These are phyloP conservation scores for Volvox reticuliferus DNA, from an alignment of 139 green algal species.

Conservation along the genomic window DNA sequence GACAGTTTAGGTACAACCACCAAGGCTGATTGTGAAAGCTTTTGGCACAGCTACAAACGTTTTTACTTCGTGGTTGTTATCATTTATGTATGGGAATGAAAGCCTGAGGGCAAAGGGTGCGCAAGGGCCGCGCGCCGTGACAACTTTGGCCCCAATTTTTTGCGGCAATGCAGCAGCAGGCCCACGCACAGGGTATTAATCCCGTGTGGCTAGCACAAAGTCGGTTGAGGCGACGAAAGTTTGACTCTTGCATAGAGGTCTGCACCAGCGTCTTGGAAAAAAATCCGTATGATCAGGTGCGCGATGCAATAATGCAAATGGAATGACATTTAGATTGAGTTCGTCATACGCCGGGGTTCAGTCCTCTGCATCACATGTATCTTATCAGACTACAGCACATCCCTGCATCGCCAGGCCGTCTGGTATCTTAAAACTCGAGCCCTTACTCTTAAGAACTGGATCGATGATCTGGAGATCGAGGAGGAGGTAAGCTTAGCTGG, in stretches of 20 bases:
- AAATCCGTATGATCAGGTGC: constrained; percentile 83
- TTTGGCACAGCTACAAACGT: too few species aligned
- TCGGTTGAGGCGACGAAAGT: constrained; percentile 64
- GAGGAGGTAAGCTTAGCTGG: constrained; percentile 70
- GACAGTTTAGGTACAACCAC: too few species aligned
- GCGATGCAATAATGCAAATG: neutral
- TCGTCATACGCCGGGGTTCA: too few species aligned
- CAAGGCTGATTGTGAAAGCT: too few species aligned
- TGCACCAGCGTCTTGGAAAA: constrained; percentile 75
- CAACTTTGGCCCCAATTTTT: neutral
- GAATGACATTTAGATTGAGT: too few species aligned
- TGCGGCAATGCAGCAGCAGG: constrained; percentile 19
- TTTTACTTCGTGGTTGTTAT: too few species aligned
- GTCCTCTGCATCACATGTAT: too few species aligned
- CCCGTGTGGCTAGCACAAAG: constrained; percentile 78
- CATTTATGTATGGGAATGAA: neutral
- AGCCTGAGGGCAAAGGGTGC: constrained; percentile 5
- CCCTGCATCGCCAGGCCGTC: constrained; percentile 59
- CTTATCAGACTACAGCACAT: too few species aligned
- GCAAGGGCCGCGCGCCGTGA: constrained; percentile 6
- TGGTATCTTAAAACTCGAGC: constrained; percentile 87
- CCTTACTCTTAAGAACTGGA: constrained; percentile 83
- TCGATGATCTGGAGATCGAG: constrained; percentile 88
- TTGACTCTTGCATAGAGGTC: constrained; percentile 78
- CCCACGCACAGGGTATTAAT: constrained; percentile 45